Conservation (phyloP, 2,329 filamentous ascomycete genomes). For the Drechslera avenae region DNA sequence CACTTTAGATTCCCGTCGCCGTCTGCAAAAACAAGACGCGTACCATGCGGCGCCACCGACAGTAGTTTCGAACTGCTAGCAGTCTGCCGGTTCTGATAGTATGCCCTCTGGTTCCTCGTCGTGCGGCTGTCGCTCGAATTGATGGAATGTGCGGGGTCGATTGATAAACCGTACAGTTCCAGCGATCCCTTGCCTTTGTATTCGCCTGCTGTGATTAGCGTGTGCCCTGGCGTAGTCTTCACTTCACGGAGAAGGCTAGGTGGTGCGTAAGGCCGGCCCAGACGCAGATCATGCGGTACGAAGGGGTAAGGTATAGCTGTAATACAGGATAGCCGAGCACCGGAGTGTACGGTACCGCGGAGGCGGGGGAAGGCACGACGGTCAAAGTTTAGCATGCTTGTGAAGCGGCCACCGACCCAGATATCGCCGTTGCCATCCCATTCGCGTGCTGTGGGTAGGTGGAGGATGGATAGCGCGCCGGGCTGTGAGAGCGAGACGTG, state of each 20-base stretch:
- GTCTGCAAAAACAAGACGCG: constrained; percentile 80
- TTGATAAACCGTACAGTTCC: constrained; percentile 76
- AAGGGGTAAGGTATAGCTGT: constrained; percentile 71
- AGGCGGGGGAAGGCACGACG: constrained; percentile 81
- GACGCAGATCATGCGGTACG: constrained; percentile 65
- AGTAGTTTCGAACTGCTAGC: constrained; percentile 80
- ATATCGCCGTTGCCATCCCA: constrained; percentile 74
- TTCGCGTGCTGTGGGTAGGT: constrained; percentile 66
- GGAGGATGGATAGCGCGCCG: constrained; percentile 80
- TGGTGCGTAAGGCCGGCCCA: constrained; percentile 60
- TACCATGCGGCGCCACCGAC: constrained; percentile 80
- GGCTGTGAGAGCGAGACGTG: constrained; percentile 80
- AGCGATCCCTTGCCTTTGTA: constrained; percentile 91
- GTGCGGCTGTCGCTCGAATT: constrained; percentile 37
- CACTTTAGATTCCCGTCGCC: constrained; percentile 84
- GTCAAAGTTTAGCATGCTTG: constrained; percentile 87
- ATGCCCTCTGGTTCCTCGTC: constrained; percentile 50
- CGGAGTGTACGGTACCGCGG: constrained; percentile 79
- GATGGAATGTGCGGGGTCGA: constrained; percentile 37
- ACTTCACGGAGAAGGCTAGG: constrained; percentile 59
- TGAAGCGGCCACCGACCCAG: constrained; percentile 86
- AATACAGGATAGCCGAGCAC: constrained; percentile 76
- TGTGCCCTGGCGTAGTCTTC: constrained; percentile 64
- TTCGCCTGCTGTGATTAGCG: constrained; percentile 81
- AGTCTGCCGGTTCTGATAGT: constrained; percentile 73